Evolutionary conservation across 169 alveolate species (phyloP).

Genomic region (Plasmodium gallinaceum): DNA sequence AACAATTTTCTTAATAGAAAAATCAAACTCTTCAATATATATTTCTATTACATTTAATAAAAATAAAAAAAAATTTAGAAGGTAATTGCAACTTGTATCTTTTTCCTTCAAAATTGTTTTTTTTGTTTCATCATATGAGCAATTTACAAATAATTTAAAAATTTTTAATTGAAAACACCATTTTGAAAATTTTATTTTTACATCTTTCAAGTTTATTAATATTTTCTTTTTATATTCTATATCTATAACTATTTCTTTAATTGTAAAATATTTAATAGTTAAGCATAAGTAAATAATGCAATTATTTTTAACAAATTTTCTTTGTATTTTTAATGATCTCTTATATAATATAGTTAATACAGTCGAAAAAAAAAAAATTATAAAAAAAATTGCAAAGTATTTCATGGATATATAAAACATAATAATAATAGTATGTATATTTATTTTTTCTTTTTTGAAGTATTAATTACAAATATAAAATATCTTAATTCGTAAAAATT

Average conservation of each 20-base stretch:
- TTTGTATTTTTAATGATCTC: constrained; percentile 14
- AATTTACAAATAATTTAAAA: constrained; percentile 1
- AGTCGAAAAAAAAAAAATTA: constrained; percentile 14
- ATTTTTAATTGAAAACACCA: constrained; percentile 12
- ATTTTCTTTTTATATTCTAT: constrained; percentile 5
- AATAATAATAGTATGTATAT: neutral
- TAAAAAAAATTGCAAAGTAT: constrained; percentile 19
- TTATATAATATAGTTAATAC: neutral
- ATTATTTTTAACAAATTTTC: constrained; percentile 15
- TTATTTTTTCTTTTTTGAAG: neutral
- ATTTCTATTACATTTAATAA: constrained; percentile 11
- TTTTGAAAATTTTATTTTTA: constrained; percentile 18
- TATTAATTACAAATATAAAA: neutral
- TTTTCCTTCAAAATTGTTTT: neutral
- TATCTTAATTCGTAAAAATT: neutral
- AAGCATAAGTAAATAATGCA: constrained; percentile 9
- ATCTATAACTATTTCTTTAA: constrained; percentile 12
- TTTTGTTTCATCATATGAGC: neutral
- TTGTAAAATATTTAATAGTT: neutral
- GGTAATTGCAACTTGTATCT: constrained; percentile 1
- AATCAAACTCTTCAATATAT: constrained; percentile 1
- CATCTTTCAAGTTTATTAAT: constrained; percentile 15
- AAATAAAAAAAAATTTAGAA: constrained; percentile 1
- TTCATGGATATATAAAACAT: constrained; percentile 8
- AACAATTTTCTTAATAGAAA: neutral